phyloP scores from a whole-genome alignment of 75 land plant species.

The Cryptomeria japonica region DNA sequence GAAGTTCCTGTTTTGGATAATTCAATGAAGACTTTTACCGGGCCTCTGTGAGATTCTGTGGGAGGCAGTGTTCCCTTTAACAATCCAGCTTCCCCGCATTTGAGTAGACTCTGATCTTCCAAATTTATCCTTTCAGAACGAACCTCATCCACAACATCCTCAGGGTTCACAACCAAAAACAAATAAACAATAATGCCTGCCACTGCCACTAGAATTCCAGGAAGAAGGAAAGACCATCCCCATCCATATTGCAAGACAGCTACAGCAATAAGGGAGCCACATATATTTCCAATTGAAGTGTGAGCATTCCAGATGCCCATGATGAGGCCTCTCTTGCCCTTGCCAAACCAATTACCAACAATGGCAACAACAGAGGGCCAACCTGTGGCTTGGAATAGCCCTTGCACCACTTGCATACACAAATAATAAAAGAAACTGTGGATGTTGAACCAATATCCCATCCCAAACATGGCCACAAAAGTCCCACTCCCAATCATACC shows the following conservation, averaged over 20 bases:
- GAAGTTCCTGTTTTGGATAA: neutral
- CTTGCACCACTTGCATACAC: slow-evolving; percentile 67
- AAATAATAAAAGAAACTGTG: slow-evolving; percentile 69
- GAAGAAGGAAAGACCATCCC: slow-evolving; percentile 85
- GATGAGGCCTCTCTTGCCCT: slow-evolving; percentile 76
- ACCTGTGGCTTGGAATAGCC: slow-evolving; percentile 84
- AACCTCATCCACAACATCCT: slow-evolving; percentile 20
- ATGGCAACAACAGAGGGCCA: slow-evolving; percentile 94
- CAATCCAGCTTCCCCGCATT: neutral
- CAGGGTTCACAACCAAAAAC: slow-evolving; percentile 68
- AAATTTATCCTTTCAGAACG: neutral
- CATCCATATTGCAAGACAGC: slow-evolving; percentile 68
- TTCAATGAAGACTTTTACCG: neutral
- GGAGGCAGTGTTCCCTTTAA: neutral
- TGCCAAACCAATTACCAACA: slow-evolving; percentile 86
- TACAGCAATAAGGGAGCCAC: slow-evolving; percentile 75
- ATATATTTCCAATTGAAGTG: slow-evolving; percentile 80
- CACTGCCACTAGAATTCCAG: slow-evolving; percentile 57
- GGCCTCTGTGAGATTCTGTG: neutral
- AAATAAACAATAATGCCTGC: slow-evolving; percentile 58
- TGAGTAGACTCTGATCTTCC: neutral
- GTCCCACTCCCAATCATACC: slow-evolving; percentile 89
- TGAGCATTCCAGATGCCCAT: slow-evolving; percentile 98
- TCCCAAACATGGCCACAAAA: slow-evolving; percentile 66
- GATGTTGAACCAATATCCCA: slow-evolving; percentile 72